Percentiles rank a stretch among this genome's conserved stretches.
Evolutionary conservation across 352 stramenopile species (phyloP).

Genomic region (Aphanomyces stellatus): DNA sequence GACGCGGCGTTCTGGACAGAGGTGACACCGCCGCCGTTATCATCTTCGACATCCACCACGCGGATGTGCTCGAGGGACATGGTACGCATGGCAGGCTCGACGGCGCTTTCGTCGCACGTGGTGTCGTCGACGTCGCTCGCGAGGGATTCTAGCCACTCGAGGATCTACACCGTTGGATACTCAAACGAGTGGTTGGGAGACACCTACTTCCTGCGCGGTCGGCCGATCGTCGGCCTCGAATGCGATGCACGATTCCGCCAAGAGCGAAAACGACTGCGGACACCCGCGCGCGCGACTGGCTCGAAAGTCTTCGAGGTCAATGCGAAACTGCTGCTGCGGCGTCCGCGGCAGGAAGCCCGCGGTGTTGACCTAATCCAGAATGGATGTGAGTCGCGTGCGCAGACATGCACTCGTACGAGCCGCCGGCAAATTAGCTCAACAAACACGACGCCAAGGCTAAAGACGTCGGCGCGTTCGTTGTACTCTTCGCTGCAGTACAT

Average conservation of each 20-base stretch:
- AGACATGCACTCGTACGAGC: slow-evolving; percentile 6
- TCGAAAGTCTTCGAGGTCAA: slow-evolving; percentile 53
- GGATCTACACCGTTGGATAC: slow-evolving; percentile 3
- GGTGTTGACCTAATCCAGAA: no score
- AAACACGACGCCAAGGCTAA: slow-evolving; percentile 73
- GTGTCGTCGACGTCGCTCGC: background rate
- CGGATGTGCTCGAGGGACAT: background rate
- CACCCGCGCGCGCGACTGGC: slow-evolving; percentile 46
- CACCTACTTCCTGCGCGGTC: slow-evolving; percentile 20
- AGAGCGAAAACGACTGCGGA: slow-evolving; percentile 37
- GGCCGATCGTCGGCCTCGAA: slow-evolving; percentile 69
- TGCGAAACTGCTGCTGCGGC: slow-evolving; percentile 69
- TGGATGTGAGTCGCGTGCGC: no score
- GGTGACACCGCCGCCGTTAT: no score
- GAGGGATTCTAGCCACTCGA: background rate
- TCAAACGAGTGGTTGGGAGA: background rate
- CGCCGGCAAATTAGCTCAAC: slow-evolving; percentile 80
- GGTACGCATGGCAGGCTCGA: no score
- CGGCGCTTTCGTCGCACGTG: background rate
- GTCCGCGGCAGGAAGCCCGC: slow-evolving; percentile 72
- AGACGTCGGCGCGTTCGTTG: slow-evolving; percentile 71
- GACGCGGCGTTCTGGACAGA: background rate
- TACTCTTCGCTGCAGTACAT: slow-evolving; percentile 18
- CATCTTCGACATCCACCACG: background rate
- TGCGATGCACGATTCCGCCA: slow-evolving; percentile 62